Base-by-base conservation (phyloP, 768 basidiomycete genomes). In the Collybia sp. region DNA sequence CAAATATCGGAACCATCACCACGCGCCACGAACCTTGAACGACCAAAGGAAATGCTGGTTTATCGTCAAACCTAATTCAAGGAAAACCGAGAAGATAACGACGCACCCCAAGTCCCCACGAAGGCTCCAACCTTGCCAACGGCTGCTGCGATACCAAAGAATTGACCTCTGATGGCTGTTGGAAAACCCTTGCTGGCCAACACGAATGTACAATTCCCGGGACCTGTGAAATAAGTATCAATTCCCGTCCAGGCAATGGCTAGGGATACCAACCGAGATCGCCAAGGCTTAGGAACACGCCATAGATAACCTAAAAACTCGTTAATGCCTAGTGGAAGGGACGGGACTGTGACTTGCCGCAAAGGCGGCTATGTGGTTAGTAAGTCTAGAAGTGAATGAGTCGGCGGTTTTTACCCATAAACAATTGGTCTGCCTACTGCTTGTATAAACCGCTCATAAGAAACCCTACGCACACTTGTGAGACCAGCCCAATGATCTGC, bases 281-380 rank as follows among this genome's bases (percentile, higher is more conserved):
- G 32, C 94, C 93, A 43, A 93, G 84, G 55, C 79, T 82, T 53
- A 93, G 59, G 76, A 95, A 96, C 35, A 95, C 79, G 6, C 93
- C 94, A 56, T 95, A 95, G 6, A 96, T 68, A 32, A 93, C 80
- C 79, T 82, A 44, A 25, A 30, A 35, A 12, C 41, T 8, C 4
- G 8, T 25, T 25, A 25, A 25, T 25, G 8, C 25, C 25, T 25
- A 25, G 25, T 25, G 25, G 25, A 25, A 25, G 25, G 8, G 25
- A 8, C 8, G 8, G 8, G 25, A 8, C 25, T 8, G 20, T 12
- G 19, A 63, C 77, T 50, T 52, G 83, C 83, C 18, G 88, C 85
- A 49, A 90, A 93, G 4, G 72, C 87, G 15, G 66, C 87, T 40
- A 91, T 75, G 47, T 88, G 72, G 8, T 68, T 54, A 9, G 76